Evolutionary conservation across 805 yeast genomes (phyloP), one percentile per base, ranked within the genome.

Genomic region (Yarrowia osloensis): DNA sequence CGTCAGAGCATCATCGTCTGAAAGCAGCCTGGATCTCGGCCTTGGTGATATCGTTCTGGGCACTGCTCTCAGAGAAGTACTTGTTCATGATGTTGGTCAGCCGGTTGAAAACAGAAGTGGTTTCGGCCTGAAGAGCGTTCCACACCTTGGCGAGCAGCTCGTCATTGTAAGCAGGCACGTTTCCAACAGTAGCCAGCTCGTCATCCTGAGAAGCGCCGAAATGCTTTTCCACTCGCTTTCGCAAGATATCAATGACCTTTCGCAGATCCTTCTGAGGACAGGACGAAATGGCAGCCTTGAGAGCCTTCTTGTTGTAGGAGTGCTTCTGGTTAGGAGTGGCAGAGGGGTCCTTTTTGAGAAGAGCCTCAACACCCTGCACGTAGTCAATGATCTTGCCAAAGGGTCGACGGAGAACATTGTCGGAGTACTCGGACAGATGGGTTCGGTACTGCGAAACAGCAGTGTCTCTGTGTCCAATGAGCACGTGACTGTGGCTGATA

Each of bases 301-400:
- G 78, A 28, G 85, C 83, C 37, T 83, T 82, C 74, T 82, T 83
- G 71, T 85, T 87, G 70, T 86, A 88, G 12, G 88, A 88, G 70
- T 86, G 88, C 69, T 88, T 84, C 71, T 81, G 84, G 0, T 86
- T 80, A 19, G 86, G 86, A 68, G 82, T 81, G 15, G 70, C 72
- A 1, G 66, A 67, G 2, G 79, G 79, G 50, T 78, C 76, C 13
- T 81, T 74, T 28, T 77, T 81, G 3, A 80, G 74, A 13, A 86
- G 74, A 1, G 83, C 81, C 68, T 87, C 88, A 47, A 87, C 84
- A 39, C 87, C 90, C 46, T 82, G 81, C 1, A 91, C 84, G 74
- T 90, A 88, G 29, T 84, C 86, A 17, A 85, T 78, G 61, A 92
- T 72, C 72, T 88, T 88, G 0, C 95, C 94, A 72, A 91, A 81